Conservation (phyloP, 1,139 yeast species). For the Kodamaea plutei region DNA sequence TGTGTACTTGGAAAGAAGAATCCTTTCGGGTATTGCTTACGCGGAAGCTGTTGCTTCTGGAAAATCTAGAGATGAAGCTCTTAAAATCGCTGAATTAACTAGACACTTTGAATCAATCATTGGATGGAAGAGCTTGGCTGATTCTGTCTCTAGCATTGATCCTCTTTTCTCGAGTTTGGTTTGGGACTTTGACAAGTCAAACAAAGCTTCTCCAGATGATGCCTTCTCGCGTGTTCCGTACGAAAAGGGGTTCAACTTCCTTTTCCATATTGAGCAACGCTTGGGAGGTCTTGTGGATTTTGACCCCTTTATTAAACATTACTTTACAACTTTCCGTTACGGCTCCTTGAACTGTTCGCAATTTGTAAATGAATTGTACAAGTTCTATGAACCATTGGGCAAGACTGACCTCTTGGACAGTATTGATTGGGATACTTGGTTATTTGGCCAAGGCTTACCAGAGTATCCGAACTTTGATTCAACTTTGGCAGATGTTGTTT, state of each 20-base stretch:
- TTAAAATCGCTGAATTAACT: slow-evolving; percentile 26
- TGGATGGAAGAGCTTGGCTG: slow-evolving; percentile 29
- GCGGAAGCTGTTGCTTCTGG: slow-evolving; percentile 23
- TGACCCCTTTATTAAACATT: slow-evolving; percentile 31
- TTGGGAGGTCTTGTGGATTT: slow-evolving; percentile 27
- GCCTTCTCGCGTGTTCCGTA: slow-evolving; percentile 34
- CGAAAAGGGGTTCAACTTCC: slow-evolving; percentile 35
- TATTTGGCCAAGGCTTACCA: slow-evolving; percentile 28
- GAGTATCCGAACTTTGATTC: slow-evolving; percentile 26
- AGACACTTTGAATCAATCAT: slow-evolving; percentile 30
- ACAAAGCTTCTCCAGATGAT: slow-evolving; percentile 28
- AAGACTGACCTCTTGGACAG: slow-evolving; percentile 17
- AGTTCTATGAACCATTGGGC: slow-evolving; percentile 22
- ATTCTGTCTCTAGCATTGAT: slow-evolving; percentile 18
- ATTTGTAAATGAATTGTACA: slow-evolving; percentile 28
- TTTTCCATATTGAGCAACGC: slow-evolving; percentile 25
- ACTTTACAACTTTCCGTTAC: slow-evolving; percentile 30
- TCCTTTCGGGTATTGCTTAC: slow-evolving; percentile 29
- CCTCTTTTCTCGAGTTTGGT: slow-evolving; percentile 24
- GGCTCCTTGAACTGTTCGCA: slow-evolving; percentile 28
- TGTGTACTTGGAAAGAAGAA: slow-evolving; percentile 35
- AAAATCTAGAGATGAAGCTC: slow-evolving; percentile 11
- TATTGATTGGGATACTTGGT: slow-evolving; percentile 28
- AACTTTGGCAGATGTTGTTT: slow-evolving; percentile 30
- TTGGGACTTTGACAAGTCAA: slow-evolving; percentile 21